Evolutionary conservation across 2,329 filamentous ascomycete genomes (phyloP), one percentile per base, ranked within the genome.

Genomic region (Sporothrix brasiliensis): DNA sequence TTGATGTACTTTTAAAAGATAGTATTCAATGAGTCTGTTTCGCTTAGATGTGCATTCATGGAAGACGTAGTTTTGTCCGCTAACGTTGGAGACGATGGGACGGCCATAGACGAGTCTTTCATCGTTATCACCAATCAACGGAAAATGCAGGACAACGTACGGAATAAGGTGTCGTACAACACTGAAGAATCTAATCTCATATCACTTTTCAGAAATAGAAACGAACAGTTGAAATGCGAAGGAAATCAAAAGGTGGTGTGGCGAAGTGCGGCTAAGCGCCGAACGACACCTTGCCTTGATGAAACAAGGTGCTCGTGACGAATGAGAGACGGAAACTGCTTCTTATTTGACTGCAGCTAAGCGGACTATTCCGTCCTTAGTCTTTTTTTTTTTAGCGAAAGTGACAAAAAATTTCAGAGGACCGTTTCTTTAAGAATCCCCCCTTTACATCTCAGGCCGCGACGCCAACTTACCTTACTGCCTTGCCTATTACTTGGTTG

Each of bases 191-290:
- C 34, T 7, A 9, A 34, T 34, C 34, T 34, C 34, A 7, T 34
- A 34, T 9, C 34, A 44, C 11, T 10, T 27, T 34, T n/a, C 30
- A 44, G 41, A 44, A 63, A 63, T 63, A 53, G 68, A 61, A 44
- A 13, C 54, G 39, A 47, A 34, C 19, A n/a, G 56, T 58, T 30
- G 16, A 58, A 34, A 58, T 53, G 60, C 9, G 19, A 58, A 58
- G 27, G 39, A 27, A 5, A 27, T 30, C 21, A 10, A 58, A 49
- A 24, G 27, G 49, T 21, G 58, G n/a, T 41, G 58, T 39, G 27
- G 34, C 21, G 34, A 60, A 49, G 54, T n/a, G 54, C 21, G 24
- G 34, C 41, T 71, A 71, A 68, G 69, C 69, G 69, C 69, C 69
- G 54, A 56, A 56, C 56, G 47, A 27, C 16, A 58, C 19, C 54